Percentiles rank a stretch among this genome's conserved stretches.
Evolutionary conservation across 331 rosid species (phyloP).

Genomic region (Malus hybrid): DNA sequence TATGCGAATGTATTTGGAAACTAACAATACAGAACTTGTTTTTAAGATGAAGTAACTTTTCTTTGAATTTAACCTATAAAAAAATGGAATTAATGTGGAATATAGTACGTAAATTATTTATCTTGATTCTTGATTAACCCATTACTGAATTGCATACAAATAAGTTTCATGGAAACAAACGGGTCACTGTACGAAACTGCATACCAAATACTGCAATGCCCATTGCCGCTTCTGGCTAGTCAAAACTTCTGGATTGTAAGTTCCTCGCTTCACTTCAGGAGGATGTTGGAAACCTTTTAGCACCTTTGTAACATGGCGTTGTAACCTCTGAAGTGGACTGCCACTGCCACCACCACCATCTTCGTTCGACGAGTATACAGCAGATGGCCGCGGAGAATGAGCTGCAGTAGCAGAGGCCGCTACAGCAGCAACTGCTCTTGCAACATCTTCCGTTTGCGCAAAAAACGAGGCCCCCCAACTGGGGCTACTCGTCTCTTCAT

Average conservation of each 20-base stretch:
- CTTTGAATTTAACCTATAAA: not conserved
- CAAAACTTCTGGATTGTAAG: slow-evolving; percentile 85
- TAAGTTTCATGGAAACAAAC: not conserved
- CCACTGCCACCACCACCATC: slow-evolving; percentile 38
- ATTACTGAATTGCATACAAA: slow-evolving; percentile 1
- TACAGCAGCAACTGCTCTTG: slow-evolving; percentile 59
- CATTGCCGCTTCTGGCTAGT: slow-evolving; percentile 96
- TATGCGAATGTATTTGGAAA: not conserved
- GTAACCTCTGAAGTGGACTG: slow-evolving; percentile 63
- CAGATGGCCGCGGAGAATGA: slow-evolving; percentile 54
- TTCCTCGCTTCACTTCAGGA: slow-evolving; percentile 45
- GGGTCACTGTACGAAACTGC: not conserved
- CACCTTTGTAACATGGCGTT: slow-evolving; percentile 53
- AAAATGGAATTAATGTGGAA: not conserved
- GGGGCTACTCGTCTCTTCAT: slow-evolving; percentile 61
- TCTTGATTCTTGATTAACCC: slow-evolving; percentile 1
- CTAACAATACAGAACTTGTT: not conserved
- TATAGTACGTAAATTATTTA: not conserved
- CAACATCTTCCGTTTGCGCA: slow-evolving; percentile 63
- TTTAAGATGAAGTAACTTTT: not conserved
- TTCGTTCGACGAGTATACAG: slow-evolving; percentile 54
- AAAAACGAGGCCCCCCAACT: slow-evolving; percentile 66
- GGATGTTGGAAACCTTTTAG: slow-evolving; percentile 69
- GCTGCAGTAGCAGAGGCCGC: slow-evolving; percentile 51
- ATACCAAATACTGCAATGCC: slow-evolving; percentile 77